Evolutionary conservation across 805 yeast species (phyloP), one percentile per base, ranked within the genome.

Genomic region (Naumovozyma dairenensis): DNA sequence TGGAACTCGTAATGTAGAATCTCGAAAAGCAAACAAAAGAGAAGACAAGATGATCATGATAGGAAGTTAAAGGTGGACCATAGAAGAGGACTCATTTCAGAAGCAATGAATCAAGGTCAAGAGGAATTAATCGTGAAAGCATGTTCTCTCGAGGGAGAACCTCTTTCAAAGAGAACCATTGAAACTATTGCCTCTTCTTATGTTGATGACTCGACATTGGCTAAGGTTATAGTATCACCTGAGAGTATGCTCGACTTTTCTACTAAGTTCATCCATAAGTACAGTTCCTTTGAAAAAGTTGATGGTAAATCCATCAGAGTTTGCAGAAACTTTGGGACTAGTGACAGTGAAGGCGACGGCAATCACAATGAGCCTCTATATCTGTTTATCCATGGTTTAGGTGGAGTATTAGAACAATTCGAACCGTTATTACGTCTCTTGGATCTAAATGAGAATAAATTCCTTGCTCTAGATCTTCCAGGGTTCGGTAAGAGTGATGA

Each of bases 381-480:
- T 5, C 57, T 84, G 2, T 72, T 85, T 36, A 51, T 87, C 14
- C 96, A 86, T 60, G 97, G 97, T 0, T 57, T 89, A 15, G 97
- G 96, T 1, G 97, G 97, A 2, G 89, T 78, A 46, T 63, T 82
- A 51, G 73, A 84, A 16, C 96, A 86, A 53, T 87, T 87, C 53
- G 92, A 82, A 48, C 76, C 79, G 1, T 59, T 83, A 25, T 58
- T 83, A 52, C 35, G 51, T 6, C 77, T 74, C 18, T 63, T 73
- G 33, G 71, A 82, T 43, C 61, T 79, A 21, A 75, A 72, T 43
- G 70, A 76, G 40, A 70, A 74, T 39, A 78, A 74, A 36, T 69
- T 85, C 14, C 49, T 81, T 26, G 72, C 87, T 0, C 45, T 87
- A 12, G 97, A 87, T 53, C 60, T 86, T 33, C 96, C 96, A 1